Evolutionary conservation across 768 basidiomycete species (phyloP).

Genomic region (Lactarius vividus): DNA sequence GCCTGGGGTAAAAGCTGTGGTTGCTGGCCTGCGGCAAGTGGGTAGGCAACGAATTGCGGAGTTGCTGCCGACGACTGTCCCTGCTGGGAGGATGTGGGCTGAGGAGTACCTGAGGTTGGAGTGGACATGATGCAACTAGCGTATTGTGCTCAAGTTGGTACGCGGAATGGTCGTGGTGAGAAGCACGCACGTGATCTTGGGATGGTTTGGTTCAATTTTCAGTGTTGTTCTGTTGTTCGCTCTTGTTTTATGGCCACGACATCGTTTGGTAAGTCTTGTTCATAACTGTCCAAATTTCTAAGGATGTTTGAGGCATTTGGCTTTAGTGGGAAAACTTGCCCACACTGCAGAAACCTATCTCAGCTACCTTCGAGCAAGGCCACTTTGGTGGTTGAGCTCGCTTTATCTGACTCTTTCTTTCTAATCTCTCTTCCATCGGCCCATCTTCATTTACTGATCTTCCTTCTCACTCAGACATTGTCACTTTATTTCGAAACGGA

Average conservation of each 20-base stretch:
- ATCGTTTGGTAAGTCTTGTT: constrained; percentile 32
- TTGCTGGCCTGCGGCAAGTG: constrained; percentile 27
- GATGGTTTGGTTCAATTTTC: not conserved
- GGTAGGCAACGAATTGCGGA: constrained; percentile 27
- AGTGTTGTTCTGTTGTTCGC: not conserved
- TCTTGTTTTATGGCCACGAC: not conserved
- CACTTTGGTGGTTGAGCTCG: constrained; percentile 45
- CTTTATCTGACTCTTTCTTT: constrained; percentile 41
- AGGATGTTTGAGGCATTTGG: constrained; percentile 96
- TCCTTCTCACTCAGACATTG: not conserved
- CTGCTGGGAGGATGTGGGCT: constrained; percentile 22
- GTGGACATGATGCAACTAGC: constrained; percentile 21
- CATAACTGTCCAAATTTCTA: constrained; percentile 15
- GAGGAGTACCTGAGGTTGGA: constrained; percentile 24
- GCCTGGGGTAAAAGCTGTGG: constrained; percentile 28
- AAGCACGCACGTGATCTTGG: not conserved
- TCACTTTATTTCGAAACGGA: not conserved
- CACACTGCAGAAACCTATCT: constrained; percentile 84
- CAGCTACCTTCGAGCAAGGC: constrained; percentile 81
- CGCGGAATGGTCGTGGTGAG: not conserved
- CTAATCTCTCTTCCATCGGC: not conserved
- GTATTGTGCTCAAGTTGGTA: constrained; percentile 7
- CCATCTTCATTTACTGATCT: constrained; percentile 4
- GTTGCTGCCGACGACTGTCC: constrained; percentile 25
- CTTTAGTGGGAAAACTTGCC: constrained; percentile 65